phyloP scores from a whole-genome alignment of 2,329 filamentous ascomycete species.

The Aspergillus calidoustus region DNA sequence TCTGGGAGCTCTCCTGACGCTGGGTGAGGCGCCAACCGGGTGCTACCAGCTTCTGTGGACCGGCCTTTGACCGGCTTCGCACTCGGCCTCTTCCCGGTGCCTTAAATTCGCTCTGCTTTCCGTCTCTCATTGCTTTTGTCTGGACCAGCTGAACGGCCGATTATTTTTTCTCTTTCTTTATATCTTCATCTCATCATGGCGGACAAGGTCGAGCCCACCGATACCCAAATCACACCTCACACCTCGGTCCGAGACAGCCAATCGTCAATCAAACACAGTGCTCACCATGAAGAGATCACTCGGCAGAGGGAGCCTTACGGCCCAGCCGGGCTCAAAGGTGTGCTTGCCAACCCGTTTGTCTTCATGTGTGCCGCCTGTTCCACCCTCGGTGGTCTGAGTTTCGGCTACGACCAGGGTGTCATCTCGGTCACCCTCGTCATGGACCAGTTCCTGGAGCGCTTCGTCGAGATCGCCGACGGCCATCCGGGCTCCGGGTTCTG shows the following conservation, averaged over 20 bases:
- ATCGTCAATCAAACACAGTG: constrained; percentile 2
- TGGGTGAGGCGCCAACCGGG: neutral
- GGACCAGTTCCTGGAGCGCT: constrained; percentile 55
- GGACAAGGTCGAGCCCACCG: constrained; percentile 2
- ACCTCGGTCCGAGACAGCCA: constrained; percentile 2
- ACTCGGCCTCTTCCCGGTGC: neutral
- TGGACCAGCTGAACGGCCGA: neutral
- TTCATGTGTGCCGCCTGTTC: constrained; percentile 10
- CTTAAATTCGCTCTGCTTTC: neutral
- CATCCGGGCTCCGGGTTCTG: constrained; percentile 44
- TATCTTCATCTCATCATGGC: neutral
- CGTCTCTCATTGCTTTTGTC: neutral
- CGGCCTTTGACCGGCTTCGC: neutral
- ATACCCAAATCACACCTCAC: neutral
- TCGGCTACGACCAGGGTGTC: constrained; percentile 55
- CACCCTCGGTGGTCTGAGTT: constrained; percentile 55
- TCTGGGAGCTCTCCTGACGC: neutral
- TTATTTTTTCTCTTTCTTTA: neutral
- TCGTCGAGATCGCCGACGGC: constrained; percentile 47
- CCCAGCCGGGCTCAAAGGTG: constrained; percentile 3
- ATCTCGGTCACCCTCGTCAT: constrained; percentile 56
- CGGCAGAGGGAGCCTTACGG: constrained; percentile 7
- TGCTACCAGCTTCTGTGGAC: neutral
- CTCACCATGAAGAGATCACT: constrained; percentile 4
- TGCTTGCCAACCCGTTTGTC: constrained; percentile 4